phyloP scores from a whole-genome alignment of 2,329 filamentous ascomycete genomes.

The Ceratocystis cubensis region DNA sequence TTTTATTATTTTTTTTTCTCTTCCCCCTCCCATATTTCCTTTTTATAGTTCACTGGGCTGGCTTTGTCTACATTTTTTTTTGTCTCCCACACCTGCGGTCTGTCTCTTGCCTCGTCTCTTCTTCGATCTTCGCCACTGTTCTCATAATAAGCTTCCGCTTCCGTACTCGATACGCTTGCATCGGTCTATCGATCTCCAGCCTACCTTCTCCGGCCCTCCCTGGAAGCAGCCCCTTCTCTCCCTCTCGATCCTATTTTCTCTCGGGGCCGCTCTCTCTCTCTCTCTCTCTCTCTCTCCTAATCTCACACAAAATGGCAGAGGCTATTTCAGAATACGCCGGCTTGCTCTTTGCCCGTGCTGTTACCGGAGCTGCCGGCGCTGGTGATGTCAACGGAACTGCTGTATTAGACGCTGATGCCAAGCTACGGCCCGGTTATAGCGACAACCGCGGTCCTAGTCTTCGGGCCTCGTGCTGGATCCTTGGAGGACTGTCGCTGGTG shows the following conservation, averaged over 20 bases:
- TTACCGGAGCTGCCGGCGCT: slow-evolving; percentile 19
- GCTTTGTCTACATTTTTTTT: neutral
- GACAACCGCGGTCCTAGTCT: slow-evolving; percentile 15
- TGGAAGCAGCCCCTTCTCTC: neutral
- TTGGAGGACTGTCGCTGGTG: slow-evolving; percentile 14
- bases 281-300: neutral
- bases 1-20: neutral
- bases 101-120: too few species aligned
- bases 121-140: too few species aligned
- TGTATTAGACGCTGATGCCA: slow-evolving; percentile 1
- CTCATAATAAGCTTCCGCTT: too few species aligned
- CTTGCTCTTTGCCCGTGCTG: slow-evolving; percentile 9
- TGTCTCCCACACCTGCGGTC: neutral
- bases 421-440: slow-evolving; percentile 6
- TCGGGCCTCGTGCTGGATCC: slow-evolving; percentile 19
- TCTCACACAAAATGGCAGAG: neutral
- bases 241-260: neutral
- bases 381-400: slow-evolving; percentile 16
- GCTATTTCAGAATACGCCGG: neutral
- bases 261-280: neutral
- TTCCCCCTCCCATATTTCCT: neutral
- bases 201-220: neutral
- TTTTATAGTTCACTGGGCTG: neutral
- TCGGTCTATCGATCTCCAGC: neutral
- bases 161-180: too few species aligned